Evolutionary conservation across 805 yeast species (phyloP).

Genomic region (Saturnispora dispora): DNA sequence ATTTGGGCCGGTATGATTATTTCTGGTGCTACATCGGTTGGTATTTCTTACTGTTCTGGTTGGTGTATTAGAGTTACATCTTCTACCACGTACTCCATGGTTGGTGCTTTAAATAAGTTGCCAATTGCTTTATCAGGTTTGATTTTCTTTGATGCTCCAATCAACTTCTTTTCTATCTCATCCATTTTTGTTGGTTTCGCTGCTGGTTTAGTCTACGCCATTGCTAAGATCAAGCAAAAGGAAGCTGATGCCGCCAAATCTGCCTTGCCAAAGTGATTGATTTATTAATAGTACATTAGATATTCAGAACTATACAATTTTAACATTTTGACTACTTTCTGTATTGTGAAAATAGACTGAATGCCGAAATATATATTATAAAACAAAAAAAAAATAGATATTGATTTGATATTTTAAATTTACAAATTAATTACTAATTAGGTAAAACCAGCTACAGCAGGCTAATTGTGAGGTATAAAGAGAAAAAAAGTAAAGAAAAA

Average conservation of each 20-base stretch:
- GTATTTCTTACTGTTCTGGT: slow-evolving; percentile 97
- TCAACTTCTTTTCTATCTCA: slow-evolving; percentile 79
- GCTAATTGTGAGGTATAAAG: neutral
- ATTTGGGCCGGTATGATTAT: slow-evolving; percentile 76
- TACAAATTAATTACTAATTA: neutral
- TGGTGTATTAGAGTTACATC: slow-evolving; percentile 99
- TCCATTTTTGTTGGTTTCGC: slow-evolving; percentile 90
- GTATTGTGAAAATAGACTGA: neutral
- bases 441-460: neutral
- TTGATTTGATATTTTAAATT: neutral
- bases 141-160: slow-evolving; percentile 89
- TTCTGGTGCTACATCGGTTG: slow-evolving; percentile 91
- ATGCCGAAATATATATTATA: neutral
- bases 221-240: slow-evolving; percentile 87
- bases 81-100: slow-evolving; percentile 98
- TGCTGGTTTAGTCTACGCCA: slow-evolving; percentile 93
- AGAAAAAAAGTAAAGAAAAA: neutral
- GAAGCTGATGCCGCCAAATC: slow-evolving; percentile 27
- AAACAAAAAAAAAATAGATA: too few relatives aligned
- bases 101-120: slow-evolving; percentile 95
- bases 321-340: neutral
- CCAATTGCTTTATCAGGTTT: slow-evolving; percentile 96
- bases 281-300: neutral
- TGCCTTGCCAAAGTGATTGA: slow-evolving; percentile 26
- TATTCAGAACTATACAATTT: neutral